Evolutionary conservation across 345 rosid species (phyloP).

Genomic region (Arabis alpina): DNA sequence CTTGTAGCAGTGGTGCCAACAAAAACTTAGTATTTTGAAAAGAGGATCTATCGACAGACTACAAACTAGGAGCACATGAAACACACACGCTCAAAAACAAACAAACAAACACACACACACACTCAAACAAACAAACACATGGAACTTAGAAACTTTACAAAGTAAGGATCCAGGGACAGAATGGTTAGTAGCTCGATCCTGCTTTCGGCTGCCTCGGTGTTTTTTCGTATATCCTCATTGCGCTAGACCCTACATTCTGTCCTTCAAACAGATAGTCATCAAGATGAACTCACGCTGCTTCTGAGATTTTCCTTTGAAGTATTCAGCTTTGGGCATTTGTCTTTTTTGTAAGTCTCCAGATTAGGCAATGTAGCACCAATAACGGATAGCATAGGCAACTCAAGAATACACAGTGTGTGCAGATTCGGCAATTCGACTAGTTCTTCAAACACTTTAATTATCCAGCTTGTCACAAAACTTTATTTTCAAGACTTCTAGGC

Average conservation of each 20-base stretch:
- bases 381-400: constrained; percentile 43
- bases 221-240: neutral
- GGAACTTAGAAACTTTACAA: too few species aligned
- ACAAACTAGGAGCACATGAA: too few species aligned
- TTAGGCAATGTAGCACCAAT: constrained; percentile 33
- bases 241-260: neutral
- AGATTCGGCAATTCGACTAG: constrained; percentile 27
- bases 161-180: neutral
- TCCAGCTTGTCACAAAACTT: constrained; percentile 49
- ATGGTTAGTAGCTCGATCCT: neutral
- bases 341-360: neutral
- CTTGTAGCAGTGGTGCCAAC: neutral
- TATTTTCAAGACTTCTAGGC: constrained; percentile 48
- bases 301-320: neutral
- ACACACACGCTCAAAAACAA: too few species aligned
- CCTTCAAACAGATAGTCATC: neutral
- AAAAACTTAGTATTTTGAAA: neutral
- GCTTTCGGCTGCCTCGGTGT: neutral
- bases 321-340: constrained; percentile 23
- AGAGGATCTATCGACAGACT: neutral
- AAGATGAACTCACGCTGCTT: neutral
- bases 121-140: too few species aligned
- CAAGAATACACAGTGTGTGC: constrained; percentile 36
- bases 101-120: too few species aligned
- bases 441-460: constrained; percentile 33